Percentiles rank a stretch among this genome's conserved stretches.
Evolutionary conservation across 805 yeast species (phyloP).

Genomic region (Saturnispora silvae): DNA sequence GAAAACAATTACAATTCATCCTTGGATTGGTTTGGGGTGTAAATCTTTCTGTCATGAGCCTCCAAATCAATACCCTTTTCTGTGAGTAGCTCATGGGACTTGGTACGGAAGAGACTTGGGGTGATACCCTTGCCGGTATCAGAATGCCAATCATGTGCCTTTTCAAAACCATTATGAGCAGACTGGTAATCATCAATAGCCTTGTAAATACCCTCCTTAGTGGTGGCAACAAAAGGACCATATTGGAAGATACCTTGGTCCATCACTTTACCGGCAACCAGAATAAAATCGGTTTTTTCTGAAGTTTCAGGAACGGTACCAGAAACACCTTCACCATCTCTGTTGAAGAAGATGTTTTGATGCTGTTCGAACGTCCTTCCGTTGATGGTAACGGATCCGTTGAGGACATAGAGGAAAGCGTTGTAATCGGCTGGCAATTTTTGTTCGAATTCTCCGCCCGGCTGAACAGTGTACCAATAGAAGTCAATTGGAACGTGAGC

Average conservation of each 20-base stretch:
- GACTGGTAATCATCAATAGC: slow-evolving; percentile 66
- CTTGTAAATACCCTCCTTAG: slow-evolving; percentile 51
- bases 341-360: slow-evolving; percentile 52
- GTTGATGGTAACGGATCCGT: slow-evolving; percentile 46
- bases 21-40: slow-evolving; percentile 5
- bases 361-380: slow-evolving; percentile 31
- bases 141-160: slow-evolving; percentile 49
- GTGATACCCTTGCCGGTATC: slow-evolving; percentile 28
- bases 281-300: slow-evolving; percentile 47
- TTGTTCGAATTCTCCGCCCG: slow-evolving; percentile 58
- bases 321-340: slow-evolving; percentile 52
- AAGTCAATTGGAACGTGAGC: slow-evolving; percentile 77
- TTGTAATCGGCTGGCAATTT: slow-evolving; percentile 50
- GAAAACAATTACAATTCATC: slow-evolving; percentile 15
- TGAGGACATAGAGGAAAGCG: slow-evolving; percentile 55
- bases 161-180: slow-evolving; percentile 61
- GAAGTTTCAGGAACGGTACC: slow-evolving; percentile 42
- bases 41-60: slow-evolving; percentile 9
- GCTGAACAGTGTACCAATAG: slow-evolving; percentile 53
- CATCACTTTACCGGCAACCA: slow-evolving; percentile 67
- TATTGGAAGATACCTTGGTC: slow-evolving; percentile 74
- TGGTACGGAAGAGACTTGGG: slow-evolving; percentile 17
- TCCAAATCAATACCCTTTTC: slow-evolving; percentile 6
- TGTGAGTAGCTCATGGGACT: slow-evolving; percentile 15
- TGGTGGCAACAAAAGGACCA: slow-evolving; percentile 83